Base-by-base conservation (phyloP, 495 filamentous ascomycete genomes). In the Hyaloscypha variabilis region DNA sequence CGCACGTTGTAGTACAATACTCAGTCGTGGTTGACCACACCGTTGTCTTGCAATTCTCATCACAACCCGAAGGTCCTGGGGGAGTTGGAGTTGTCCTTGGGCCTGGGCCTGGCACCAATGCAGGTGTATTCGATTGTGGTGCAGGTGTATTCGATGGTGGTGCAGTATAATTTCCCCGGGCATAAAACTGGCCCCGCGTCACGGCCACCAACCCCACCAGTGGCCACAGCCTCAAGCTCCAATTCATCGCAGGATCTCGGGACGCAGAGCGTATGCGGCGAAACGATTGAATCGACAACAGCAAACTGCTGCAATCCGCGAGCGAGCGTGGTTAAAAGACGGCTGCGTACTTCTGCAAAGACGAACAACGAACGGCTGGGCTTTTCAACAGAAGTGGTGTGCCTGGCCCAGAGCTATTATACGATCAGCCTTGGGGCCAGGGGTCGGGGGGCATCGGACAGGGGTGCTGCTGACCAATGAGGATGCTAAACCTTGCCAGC, bases 201-300 rank as follows among this genome's bases (percentile, higher is more conserved):
- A 55, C 31, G 14, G 49, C 66, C 52, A 66, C 30, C 42, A 63
- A 19, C 21, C 59, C 69, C 50, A 55, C 63, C 29, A 58, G 51
- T n/a, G 23, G 28, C 55, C 30, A 62, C 21, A 46, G 0, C 0
- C 39, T 46, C 19, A 17, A 46, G 17, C 11, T 19, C 39, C 39
- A 46, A 14, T 17, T 11, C 39, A 46, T 46, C 39, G 39, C 39
- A 46, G 39, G 39, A 17, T 46, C 6, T 46, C 39, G 39, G 1
- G 39, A 17, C 39, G 39, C 39, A 46, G 6, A 19, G 39, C 1
- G 17, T 17, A 24, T 19, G 21, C 19, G 51, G 8, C 21, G 51
- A 54, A 54, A 54, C 51, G 25, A 54, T 26, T 24, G 51, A 25
- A 25, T 54, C 51, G 51, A 54, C 23, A 5, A 54, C 10, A 28